Conservation (phyloP, 176 grass and related monocot genomes). For the Lolium multiflorum region DNA sequence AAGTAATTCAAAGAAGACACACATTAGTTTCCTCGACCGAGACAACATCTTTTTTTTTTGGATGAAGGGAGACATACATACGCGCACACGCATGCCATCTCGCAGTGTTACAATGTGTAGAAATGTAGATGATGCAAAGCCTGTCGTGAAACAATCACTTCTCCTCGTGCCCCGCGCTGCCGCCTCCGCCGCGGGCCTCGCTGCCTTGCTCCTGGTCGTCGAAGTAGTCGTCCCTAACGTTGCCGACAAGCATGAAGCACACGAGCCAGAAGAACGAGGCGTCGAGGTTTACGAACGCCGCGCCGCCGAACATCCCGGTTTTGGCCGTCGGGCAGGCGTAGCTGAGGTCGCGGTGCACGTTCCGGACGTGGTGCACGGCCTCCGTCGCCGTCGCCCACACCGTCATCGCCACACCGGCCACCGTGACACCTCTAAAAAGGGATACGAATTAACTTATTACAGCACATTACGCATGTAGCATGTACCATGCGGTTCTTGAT, state of each 20-base stretch:
- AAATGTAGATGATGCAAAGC: no score
- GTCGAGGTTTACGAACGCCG: conserved; percentile 66
- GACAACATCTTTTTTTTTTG: no score
- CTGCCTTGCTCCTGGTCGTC: not conserved
- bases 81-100: no score
- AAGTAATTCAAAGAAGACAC: no score
- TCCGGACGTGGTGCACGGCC: conserved; percentile 47
- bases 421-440: conserved; percentile 31
- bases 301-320: conserved; percentile 64
- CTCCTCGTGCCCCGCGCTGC: not conserved
- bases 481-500: not conserved
- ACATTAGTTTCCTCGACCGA: no score
- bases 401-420: conserved; percentile 45
- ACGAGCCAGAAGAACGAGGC: conserved; percentile 70
- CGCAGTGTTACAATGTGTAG: no score
- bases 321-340: conserved; percentile 53
- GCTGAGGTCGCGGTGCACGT: conserved; percentile 48
- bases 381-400: conserved; percentile 58
- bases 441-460: no score
- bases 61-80: no score
- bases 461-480: no score
- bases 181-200: not conserved
- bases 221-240: conserved; percentile 63
- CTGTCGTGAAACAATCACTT: not conserved
- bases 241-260: conserved; percentile 58